Base-by-base conservation (phyloP, 352 stramenopile genomes). In the Globisporangium nagaii region DNA sequence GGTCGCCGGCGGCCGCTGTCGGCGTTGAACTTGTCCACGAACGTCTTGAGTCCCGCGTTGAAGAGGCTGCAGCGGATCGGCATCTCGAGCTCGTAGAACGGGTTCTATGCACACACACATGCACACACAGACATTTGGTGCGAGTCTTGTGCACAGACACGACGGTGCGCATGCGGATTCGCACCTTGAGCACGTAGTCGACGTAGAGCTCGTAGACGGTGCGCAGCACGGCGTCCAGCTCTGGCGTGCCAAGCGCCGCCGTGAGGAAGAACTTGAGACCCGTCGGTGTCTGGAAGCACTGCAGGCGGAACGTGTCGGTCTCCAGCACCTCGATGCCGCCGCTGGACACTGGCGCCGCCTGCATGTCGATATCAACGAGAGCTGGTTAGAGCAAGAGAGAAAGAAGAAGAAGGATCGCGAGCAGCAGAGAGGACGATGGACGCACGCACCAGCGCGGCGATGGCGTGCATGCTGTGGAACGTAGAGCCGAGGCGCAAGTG, bases 21-120 rank as follows among this genome's bases (percentile, higher is more conserved):
- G 10, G 71, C 24, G 57, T 93, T 93, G 59, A 92, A 88, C 56
- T 84, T 91, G 60, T 96, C 86, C 22, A 97, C 84, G 31, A 94
- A 90, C 3, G 60, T 72, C 60, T 96, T 91, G 56, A 98, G 79
- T 50, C 88, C 75, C 17, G 71, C 56, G 55, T 96, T 93, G 67
- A 98, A 98, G 32, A 97, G 74, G 35, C 88, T 90, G 72, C 92
- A 98, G 36, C 91, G 88, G 62, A 98, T 97, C 11, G 92, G 90
- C 88, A 97, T 97, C 64, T 98, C 92, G 27, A 97, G 75, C 66
- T 98, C 90, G 64, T 98, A 97, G 61, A 98, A 98, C 13, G 92
- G 92, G 58, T 98, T 98, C 88, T 90, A 34, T n/a, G n/a, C n/a
- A n/a, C 15, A 34, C 13, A 42, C 27, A 53, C 12, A 39, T 27